Percentiles rank a stretch among this genome's conserved stretches.
phyloP scores from a whole-genome alignment of 2,329 filamentous ascomycete species.

The Corinectria fuckeliana region DNA sequence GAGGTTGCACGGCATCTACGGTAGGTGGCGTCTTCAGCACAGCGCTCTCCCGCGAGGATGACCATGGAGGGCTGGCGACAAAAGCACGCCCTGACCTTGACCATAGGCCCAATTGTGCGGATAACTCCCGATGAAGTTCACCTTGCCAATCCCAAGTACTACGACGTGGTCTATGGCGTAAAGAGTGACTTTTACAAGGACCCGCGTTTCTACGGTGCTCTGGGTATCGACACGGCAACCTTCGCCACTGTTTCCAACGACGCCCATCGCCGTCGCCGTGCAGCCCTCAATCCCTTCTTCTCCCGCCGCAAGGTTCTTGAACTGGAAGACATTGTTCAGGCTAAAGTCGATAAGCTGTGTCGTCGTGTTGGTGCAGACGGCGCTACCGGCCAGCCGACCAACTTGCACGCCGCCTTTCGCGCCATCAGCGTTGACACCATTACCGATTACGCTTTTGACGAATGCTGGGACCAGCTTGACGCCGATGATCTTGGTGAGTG shows the following conservation, averaged over 20 bases:
- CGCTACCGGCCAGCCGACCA: neutral
- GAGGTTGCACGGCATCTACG: conserved; percentile 13
- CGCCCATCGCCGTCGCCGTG: conserved; percentile 49
- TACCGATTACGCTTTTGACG: conserved; percentile 28
- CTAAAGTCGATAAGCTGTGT: conserved; percentile 40
- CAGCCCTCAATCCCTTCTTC: conserved; percentile 51
- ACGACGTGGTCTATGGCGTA: conserved; percentile 24
- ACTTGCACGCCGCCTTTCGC: conserved; percentile 20
- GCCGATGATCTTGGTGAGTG: conserved; percentile 17
- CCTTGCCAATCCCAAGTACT: conserved; percentile 25
- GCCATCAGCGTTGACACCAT: conserved; percentile 24
- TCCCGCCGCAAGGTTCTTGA: conserved; percentile 45
- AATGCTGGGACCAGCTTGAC: conserved; percentile 24
- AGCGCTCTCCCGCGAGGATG: neutral
- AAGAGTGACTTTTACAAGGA: conserved; percentile 23
- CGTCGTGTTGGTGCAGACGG: conserved; percentile 5
- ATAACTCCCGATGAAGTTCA: conserved; percentile 29
- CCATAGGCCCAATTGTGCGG: conserved; percentile 24
- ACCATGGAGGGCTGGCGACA: neutral
- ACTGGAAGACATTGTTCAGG: conserved; percentile 46
- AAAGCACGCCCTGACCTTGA: neutral
- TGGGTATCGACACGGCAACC: conserved; percentile 26
- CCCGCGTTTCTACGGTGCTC: conserved; percentile 11
- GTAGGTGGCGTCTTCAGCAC: neutral
- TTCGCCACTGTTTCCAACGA: conserved; percentile 47